Evolutionary conservation across 2,329 filamentous ascomycete genomes (phyloP), one percentile per base, ranked within the genome.

Genomic region (Hymenoscyphus repandus): DNA sequence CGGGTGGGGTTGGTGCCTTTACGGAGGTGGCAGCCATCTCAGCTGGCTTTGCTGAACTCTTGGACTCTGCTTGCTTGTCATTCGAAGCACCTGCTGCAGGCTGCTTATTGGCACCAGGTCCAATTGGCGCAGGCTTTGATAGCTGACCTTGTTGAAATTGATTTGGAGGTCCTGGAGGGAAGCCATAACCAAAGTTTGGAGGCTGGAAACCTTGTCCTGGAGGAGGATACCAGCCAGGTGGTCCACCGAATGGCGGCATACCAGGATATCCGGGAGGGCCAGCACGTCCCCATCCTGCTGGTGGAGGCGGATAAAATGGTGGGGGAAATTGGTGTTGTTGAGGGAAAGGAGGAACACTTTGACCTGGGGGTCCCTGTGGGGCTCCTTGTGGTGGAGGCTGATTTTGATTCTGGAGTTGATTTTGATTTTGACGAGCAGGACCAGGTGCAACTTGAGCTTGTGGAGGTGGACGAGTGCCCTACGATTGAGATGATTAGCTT

Each of bases 221-320:
- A 47, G 78, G 81, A 59, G 86, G 86, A 65, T 84, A 92, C 87
- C 89, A 95, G 50, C 85, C 86, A 20, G 82, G 81, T 43, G 74
- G 76, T 42, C 83, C 85, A 56, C 86, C 87, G 66, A 90, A 95
- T 1, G 86, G 51, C 6, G 51, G 85, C 78, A 90, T 85, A 58
- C 83, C 83, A 58, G 82, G 82, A 61, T 85, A 90, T 15, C 80
- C 81, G 55, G 78, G 80, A 57, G 85, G 85, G 22, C 76, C 79
- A 53, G 69, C 69, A 57, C 77, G 74, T 56, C 77, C 77, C 77
- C 78, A 81, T 62, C 73, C 71, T 15, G 72, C 73, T 38, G 75
- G 74, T 58, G 75, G 74, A 36, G 61, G 64, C 22, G 61, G 61
- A 37, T 64, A 70, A 49, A 63, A 66, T 40, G 57, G 64, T 37